phyloP scores from a whole-genome alignment of 495 filamentous ascomycete species.

The Bacidia rubella region DNA sequence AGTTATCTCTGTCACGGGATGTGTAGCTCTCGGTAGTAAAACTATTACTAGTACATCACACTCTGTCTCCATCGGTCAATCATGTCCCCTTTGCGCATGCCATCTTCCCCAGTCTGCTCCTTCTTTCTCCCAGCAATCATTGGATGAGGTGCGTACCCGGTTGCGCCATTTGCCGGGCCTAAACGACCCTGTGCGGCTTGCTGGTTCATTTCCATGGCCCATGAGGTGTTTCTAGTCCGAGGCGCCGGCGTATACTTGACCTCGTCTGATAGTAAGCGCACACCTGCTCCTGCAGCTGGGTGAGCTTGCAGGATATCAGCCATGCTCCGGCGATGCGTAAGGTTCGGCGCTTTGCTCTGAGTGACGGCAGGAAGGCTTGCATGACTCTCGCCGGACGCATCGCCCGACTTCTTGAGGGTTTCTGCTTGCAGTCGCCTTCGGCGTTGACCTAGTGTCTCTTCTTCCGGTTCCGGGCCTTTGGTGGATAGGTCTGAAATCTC shows the following conservation, averaged over 20 bases:
- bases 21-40: too few species aligned
- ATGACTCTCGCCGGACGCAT: conserved; percentile 23
- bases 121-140: conserved; percentile 1
- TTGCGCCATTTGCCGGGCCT: conserved; percentile 16
- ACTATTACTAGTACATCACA: conserved; percentile 39
- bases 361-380: conserved; percentile 6
- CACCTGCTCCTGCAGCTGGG: conserved; percentile 25
- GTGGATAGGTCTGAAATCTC: conserved; percentile 5
- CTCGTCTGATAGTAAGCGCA: conserved; percentile 11
- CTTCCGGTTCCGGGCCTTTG: conserved; percentile 34
- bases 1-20: too few species aligned
- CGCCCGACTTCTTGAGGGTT: conserved; percentile 34
- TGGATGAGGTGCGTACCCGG: conserved; percentile 1
- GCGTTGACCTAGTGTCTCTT: conserved; percentile 84
- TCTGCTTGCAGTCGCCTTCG: conserved; percentile 68
- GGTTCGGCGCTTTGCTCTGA: neutral
- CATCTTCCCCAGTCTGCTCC: conserved; percentile 19
- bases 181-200: neutral
- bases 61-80: conserved; percentile 89
- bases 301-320: conserved; percentile 53
- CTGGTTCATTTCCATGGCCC: conserved; percentile 15
- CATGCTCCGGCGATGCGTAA: conserved; percentile 42
- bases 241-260: conserved; percentile 14
- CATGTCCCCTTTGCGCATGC: conserved; percentile 54
- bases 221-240: conserved; percentile 14